These are phyloP conservation scores for Ustilago xerochloae DNA, from an alignment of 1,284 basidiomycete genomes.

Conservation along the genomic window DNA sequence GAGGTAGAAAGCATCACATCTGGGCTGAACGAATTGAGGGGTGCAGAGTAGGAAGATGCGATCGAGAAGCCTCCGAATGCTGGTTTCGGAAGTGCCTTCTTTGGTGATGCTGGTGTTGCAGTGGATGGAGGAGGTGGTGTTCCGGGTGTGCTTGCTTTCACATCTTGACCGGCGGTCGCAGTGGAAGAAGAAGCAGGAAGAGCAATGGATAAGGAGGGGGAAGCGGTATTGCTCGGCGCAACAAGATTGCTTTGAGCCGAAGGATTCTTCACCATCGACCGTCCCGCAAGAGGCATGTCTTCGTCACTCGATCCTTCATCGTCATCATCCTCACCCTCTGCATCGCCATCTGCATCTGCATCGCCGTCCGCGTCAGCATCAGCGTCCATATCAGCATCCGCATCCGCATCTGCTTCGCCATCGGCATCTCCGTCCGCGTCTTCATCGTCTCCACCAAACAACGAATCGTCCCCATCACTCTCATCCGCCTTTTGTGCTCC, in stretches of 20 bases:
- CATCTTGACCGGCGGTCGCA: neutral
- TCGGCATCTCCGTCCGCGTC: constrained; percentile 48
- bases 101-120: constrained; percentile 4
- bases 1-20: constrained; percentile 89
- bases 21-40: constrained; percentile 74
- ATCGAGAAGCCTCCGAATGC: constrained; percentile 57
- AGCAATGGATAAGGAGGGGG: constrained; percentile 17
- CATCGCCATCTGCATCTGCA: constrained; percentile 33
- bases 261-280: constrained; percentile 30
- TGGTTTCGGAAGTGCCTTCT: constrained; percentile 55
- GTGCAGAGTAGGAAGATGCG: constrained; percentile 60
- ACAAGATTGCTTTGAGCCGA: constrained; percentile 20
- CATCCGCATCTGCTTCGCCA: constrained; percentile 52
- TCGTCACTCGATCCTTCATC: constrained; percentile 61
- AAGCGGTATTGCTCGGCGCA: constrained; percentile 11
- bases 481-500: constrained; percentile 19
- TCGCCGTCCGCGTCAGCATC: constrained; percentile 47
- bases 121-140: constrained; percentile 5
- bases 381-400: constrained; percentile 47
- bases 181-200: constrained; percentile 6
- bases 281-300: constrained; percentile 47
- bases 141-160: constrained; percentile 3
- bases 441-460: constrained; percentile 48
- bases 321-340: constrained; percentile 63
- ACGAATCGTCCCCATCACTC: constrained; percentile 47